Base-by-base conservation (phyloP, 2,329 filamentous ascomycete species). In the Colletotrichum sp. region DNA sequence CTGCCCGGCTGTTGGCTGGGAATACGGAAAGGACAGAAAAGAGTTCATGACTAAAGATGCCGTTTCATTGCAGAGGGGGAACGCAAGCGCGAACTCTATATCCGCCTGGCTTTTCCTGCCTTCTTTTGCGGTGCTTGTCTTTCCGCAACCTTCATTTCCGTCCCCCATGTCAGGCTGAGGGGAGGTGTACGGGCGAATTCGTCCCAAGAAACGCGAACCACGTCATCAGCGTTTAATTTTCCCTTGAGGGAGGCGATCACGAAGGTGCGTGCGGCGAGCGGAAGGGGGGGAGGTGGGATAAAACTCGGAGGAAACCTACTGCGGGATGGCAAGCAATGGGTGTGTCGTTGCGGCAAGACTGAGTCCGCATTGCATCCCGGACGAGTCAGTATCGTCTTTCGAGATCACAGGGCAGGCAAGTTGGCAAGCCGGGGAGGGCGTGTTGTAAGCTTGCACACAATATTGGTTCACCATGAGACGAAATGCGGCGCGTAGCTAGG, bases 11-110 rank as follows among this genome's bases (percentile, higher is more conserved):
- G n/a, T 15, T 21, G 32, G 26, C 26, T 32, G 26, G 28, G 28
- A 13, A n/a, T 13, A 32, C 18, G 12, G 59, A 16, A 13, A 36
- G 49, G 39, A 9, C 10, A 30, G 26, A 52, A n/a, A 21, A 21
- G 36, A 26, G 39, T 32, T 36, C 69, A 76, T 76, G 73, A 76
- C 73, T 76, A 69, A 18, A 69, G 49, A 66, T 16, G 24, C 26
- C 57, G 73, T 76, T 76, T 76, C 73, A 73, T 72, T 73, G 44
- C 55, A 30, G 64, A 64, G 32, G 64, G 39, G 44, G 44, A 76
- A 28, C 4, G 44, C 34, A 49, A 64, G 73, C 57, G 69, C 36
- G 59, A 76, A 76, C 69, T 60, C 44, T 76, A 59, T 72, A 32
- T 12, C 55, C n/a, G 15, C 69, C 69, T 69, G 44, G n/a, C 69